Base-by-base conservation (phyloP, 192 early-diverging fungal species). In the Diversispora eburnea region DNA sequence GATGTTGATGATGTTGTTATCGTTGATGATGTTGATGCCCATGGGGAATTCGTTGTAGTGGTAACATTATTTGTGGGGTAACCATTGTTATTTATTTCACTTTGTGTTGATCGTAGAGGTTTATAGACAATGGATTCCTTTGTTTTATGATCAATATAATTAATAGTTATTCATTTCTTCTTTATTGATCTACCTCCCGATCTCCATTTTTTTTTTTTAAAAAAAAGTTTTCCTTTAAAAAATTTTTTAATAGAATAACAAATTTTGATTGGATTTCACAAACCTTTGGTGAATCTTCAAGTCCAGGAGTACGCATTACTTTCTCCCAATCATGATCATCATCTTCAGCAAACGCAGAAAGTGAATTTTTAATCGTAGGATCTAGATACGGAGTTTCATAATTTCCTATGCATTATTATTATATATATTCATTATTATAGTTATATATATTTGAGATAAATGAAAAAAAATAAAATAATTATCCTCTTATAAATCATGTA, bases 121-220 rank as follows among this genome's bases (percentile, higher is more conserved):
- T 17, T 63, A 33, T 69, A 76, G 13, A 70, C 59, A 72, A 72
- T 70, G 10, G 75, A 57, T 71, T 76, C 75, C 75, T 70, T 70
- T 70, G 6, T 64, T 59, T 59, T 59, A 25, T 22, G 47, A 49
- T 54, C 52, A 9, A 69, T 33, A 69, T 17, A 47, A 67, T 12
- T 19, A 62, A 73, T 17, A 20, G 39, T 64, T 59, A 73, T 62
- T 62, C 25, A n/a, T 42, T 43, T 51, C 17, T 65, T 8, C 17
- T 10, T 41, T 41, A 20, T 25, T 1, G 0, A 12, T 56, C 4
- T 33, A 57, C 47, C 12, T 25, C 10, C 22, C 10, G 22, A 72
- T 25, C 47, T 67, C 12, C 58, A 58, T 56, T 41, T 41, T 54
- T 22, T 3, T 39, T 55, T 56, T n/a, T n/a, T n/a, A n/a, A n/a